Conservation (phyloP, 2,329 filamentous ascomycete species). For the Fusarium sp. region DNA sequence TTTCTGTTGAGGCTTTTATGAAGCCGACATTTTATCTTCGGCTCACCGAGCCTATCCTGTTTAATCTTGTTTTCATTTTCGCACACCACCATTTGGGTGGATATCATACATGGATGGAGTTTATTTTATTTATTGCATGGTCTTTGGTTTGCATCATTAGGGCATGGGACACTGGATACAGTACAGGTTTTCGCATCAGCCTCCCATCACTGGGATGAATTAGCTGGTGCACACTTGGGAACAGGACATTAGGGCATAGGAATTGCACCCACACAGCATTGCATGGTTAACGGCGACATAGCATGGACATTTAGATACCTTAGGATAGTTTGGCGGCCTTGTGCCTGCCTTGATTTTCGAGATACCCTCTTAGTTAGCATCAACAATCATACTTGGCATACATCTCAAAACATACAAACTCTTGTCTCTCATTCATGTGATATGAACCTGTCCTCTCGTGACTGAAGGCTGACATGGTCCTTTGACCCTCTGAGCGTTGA, state of each 20-base stretch:
- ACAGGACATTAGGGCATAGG: constrained; percentile 30
- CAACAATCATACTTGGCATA: constrained; percentile 26
- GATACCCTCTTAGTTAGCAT: constrained; percentile 42
- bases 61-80: constrained; percentile 29
- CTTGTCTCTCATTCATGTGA: constrained; percentile 26
- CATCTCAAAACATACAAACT: constrained; percentile 8
- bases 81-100: constrained; percentile 23
- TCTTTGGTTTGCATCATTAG: constrained; percentile 16
- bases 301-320: constrained; percentile 38
- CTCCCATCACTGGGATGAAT: constrained; percentile 37
- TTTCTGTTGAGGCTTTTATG: constrained; percentile 25
- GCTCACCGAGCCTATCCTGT: constrained; percentile 10
- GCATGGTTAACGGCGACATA: constrained; percentile 31
- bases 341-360: constrained; percentile 38
- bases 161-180: constrained; percentile 28
- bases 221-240: constrained; percentile 34
- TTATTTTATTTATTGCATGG: constrained; percentile 21
- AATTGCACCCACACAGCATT: constrained; percentile 21
- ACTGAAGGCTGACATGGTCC: neutral
- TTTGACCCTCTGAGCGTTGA: neutral
- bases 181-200: constrained; percentile 37
- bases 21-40: constrained; percentile 25
- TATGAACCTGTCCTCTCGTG: constrained; percentile 14
- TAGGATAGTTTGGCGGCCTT: constrained; percentile 40
- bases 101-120: constrained; percentile 34